Base-by-base conservation (phyloP, 345 rosid genomes). In the Populus pruinosa region DNA sequence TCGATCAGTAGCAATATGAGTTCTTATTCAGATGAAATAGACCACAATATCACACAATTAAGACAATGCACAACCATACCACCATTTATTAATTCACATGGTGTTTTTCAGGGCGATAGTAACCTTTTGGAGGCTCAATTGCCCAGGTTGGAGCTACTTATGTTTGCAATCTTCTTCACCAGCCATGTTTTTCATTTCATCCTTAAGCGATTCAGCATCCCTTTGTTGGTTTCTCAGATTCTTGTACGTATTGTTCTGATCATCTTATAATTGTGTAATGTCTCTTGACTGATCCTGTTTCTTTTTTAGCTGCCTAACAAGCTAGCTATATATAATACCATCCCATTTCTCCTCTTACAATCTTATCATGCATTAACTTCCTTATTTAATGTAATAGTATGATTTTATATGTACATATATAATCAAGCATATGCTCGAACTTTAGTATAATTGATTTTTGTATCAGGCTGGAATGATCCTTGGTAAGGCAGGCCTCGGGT, bases 381-480 rank as follows among this genome's bases (percentile, higher is more conserved):
- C 14, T 6, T 14, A 20, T 67, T 55, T 7, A 35, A 5, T 55
- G 7, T 18, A 64, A 74, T 14, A 18, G 16, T 3, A 53, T 35
- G 33, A 63, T 77, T 20, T 53, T 39, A 39, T 39, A 39, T 7
- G 5, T 4, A 10, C 43, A 11, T 3, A 13, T 12, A 11, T 44
- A 44, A 13, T 44, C 17, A 17, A 44, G 50, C 50, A 13, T 44
- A 13, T 13, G 50, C 50, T 44, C 16, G 0, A 44, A 13, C 17
- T 12, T 13, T 13, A 3, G 5, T 44, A 44, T 3, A 44, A 3
- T 13, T 3, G 50, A 13, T 44, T 25, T 47, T 21, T 53, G 72
- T 2, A 43, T 50, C 86, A 85, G 90, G 66, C 82, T 11, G 88
- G 87, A 10, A 4, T 87, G 29, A n/a, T 85, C 53, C 66, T 85